Evolutionary conservation across 768 basidiomycete genomes (phyloP), one percentile per base, ranked within the genome.

Genomic region (Lanmaoa pseudosensibilis): DNA sequence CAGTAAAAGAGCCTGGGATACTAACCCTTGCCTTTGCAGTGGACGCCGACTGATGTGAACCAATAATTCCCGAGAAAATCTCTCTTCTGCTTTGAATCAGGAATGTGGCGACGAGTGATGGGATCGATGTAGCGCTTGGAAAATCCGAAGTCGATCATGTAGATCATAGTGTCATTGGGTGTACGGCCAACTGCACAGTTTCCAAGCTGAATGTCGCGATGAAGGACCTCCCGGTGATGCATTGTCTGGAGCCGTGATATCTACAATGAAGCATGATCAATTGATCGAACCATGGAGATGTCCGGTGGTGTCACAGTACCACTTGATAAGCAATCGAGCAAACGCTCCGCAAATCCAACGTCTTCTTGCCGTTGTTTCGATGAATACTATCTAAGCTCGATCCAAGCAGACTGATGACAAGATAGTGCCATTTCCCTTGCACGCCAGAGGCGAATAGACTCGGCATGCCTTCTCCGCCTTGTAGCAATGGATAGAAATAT

Each of bases 141-240:
- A 69, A 92, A 92, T 15, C 89, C 89, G 66, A 92, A 91, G 69
- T 92, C 90, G 62, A 92, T 92, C 88, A 91, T 87, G 64, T 90
- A 91, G 58, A 92, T 76, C 37, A 73, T 78, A 50, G 77, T 77
- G 15, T 86, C 77, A 58, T 88, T 74, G 1, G 86, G 83, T 4
- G 78, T 70, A 47, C 79, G 74, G 15, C 89, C 89, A 50, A 90
- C 67, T 4, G 82, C 83, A 61, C 85, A 87, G 67, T 92, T 92
- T 2, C 90, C 89, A 8, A 90, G 80, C 58, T 92, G 89, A 48
- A 92, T 85, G 59, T 92, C 89, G 9, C 89, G 82, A 65, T 91
- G 89, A 32, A 91, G 75, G 36, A 92, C 77, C 13, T 88, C 89
- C 32, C 83, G 80, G 12, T 75, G 74, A 67, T 92, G 89, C 88